Evolutionary conservation across 2,329 filamentous ascomycete species (phyloP).

Genomic region (Chaetomiaceae sp.): DNA sequence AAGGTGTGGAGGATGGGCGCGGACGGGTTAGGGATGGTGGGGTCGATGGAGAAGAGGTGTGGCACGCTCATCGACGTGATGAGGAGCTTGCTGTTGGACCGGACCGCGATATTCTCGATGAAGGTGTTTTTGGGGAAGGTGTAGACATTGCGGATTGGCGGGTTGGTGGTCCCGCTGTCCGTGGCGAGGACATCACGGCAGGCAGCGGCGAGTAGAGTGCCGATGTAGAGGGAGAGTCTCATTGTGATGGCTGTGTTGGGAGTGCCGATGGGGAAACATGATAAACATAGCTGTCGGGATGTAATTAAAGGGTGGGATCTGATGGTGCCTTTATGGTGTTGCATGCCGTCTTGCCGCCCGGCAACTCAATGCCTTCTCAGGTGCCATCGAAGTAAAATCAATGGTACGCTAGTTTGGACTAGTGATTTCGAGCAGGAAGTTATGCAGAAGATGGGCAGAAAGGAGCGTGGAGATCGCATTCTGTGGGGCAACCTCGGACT

Average conservation of each 20-base stretch:
- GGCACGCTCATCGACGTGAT: constrained; percentile 17
- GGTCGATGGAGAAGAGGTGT: constrained; percentile 16
- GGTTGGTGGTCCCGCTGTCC: not conserved
- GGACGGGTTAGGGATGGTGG: constrained; percentile 7
- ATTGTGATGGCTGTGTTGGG: not conserved
- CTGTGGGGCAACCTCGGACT: not conserved
- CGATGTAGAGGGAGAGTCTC: not conserved
- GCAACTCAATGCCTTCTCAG: too few relatives aligned
- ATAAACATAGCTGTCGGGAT: too few relatives aligned
- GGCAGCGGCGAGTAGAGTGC: not conserved
- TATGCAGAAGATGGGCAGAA: not conserved
- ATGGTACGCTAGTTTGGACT: not conserved
- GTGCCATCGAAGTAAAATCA: not conserved
- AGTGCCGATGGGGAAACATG: not conserved
- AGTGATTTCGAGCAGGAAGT: not conserved
- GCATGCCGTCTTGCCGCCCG: too few relatives aligned
- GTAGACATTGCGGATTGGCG: constrained; percentile 10
- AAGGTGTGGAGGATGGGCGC: constrained; percentile 20
- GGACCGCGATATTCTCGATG: constrained; percentile 24
- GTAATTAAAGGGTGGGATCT: too few relatives aligned
- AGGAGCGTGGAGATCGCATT: not conserved
- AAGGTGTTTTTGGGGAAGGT: constrained; percentile 22
- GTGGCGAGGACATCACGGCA: too few relatives aligned
- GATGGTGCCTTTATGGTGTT: too few relatives aligned
- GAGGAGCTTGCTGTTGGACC: constrained; percentile 19